phyloP scores from a whole-genome alignment of 108 stramenopile species.

The Pseudonitzschia pungens region DNA sequence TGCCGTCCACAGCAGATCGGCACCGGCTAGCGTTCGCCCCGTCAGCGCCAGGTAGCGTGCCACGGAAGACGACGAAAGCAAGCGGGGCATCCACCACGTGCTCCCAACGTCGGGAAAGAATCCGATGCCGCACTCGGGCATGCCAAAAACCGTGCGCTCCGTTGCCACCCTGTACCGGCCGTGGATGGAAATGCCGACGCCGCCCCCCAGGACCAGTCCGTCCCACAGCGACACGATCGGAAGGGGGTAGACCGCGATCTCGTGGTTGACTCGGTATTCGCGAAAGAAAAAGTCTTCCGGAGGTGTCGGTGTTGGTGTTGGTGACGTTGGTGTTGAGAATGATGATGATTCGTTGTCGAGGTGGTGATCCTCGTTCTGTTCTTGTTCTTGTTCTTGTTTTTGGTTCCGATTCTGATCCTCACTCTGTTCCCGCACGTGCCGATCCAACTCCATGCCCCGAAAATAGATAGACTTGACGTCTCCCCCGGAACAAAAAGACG shows the following conservation, averaged over 20 bases:
- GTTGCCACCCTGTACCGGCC: constrained; percentile 94
- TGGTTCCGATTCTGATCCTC: too few species aligned
- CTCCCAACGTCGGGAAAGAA: constrained; percentile 98
- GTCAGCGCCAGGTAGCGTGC: constrained; percentile 93
- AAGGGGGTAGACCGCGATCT: constrained; percentile 40
- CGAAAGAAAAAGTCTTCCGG: constrained; percentile 76
- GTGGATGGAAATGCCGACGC: constrained; percentile 92
- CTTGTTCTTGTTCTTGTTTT: too few species aligned
- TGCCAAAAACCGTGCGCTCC: constrained; percentile 90
- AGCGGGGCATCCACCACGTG: constrained; percentile 85
- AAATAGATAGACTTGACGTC: constrained; percentile 84
- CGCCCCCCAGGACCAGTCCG: constrained; percentile 99
- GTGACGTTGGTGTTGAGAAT: constrained; percentile 5
- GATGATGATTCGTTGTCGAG: constrained; percentile 1
- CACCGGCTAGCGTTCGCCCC: constrained; percentile 77
- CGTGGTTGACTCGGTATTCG: constrained; percentile 88
- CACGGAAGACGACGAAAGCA: constrained; percentile 52
- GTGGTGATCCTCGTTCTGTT: too few species aligned
- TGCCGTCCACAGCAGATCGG: constrained; percentile 86
- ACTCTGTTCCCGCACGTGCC: background rate
- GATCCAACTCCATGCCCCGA: constrained; percentile 27
- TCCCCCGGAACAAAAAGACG: constrained; percentile 92
- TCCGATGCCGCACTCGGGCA: constrained; percentile 98
- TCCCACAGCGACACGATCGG: constrained; percentile 93
- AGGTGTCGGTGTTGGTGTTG: background rate